phyloP scores from a whole-genome alignment of 2,329 filamentous ascomycete species.

The Phyllosticta citrichinensis region DNA sequence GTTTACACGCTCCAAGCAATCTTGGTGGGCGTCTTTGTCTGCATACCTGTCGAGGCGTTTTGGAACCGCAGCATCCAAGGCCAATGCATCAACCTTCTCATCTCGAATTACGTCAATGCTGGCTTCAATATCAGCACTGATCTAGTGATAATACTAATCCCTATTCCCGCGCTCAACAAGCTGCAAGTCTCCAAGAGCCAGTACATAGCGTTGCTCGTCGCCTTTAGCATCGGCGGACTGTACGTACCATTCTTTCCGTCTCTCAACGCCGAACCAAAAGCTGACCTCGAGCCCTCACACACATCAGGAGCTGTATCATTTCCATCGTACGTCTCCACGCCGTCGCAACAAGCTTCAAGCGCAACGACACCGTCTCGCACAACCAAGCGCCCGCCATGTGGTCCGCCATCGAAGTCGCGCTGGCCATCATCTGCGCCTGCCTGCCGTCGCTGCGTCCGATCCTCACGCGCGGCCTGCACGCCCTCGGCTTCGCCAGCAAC shows the following conservation, averaged over 20 bases:
- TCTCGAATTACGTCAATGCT: background rate
- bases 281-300: background rate
- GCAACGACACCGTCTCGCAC: slow-evolving; percentile 5
- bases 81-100: slow-evolving; percentile 16
- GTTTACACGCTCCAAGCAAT: slow-evolving; percentile 15
- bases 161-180: slow-evolving; percentile 15
- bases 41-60: slow-evolving; percentile 24
- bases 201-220: slow-evolving; percentile 7
- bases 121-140: slow-evolving; percentile 13
- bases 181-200: background rate
- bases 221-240: slow-evolving; percentile 28
- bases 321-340: slow-evolving; percentile 19
- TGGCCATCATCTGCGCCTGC: slow-evolving; percentile 25
- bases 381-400: slow-evolving; percentile 11
- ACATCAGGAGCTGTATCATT: slow-evolving; percentile 17
- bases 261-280: background rate
- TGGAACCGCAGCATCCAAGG: slow-evolving; percentile 21
- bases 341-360: slow-evolving; percentile 20
- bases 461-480: slow-evolving; percentile 19
- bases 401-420: slow-evolving; percentile 23
- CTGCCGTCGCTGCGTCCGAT: slow-evolving; percentile 26
- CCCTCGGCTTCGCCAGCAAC: slow-evolving; percentile 27
- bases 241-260: slow-evolving; percentile 13
- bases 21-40: slow-evolving; percentile 25
- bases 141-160: slow-evolving; percentile 18